Conservation (phyloP, 805 yeast genomes). For the Ogataea populi-albae region DNA sequence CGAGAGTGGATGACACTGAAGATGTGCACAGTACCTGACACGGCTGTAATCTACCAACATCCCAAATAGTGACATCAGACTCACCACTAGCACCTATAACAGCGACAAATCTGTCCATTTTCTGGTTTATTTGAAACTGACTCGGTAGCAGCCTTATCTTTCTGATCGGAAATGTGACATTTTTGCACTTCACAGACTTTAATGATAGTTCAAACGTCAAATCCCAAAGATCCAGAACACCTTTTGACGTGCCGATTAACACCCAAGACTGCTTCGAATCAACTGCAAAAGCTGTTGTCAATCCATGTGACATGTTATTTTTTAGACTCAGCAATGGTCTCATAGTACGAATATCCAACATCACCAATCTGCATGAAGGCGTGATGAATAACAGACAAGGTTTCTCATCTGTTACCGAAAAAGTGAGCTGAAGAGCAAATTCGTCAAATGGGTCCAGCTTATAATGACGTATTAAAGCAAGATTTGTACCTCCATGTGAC, state of each 20-base stretch:
- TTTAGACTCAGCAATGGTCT: conserved; percentile 38
- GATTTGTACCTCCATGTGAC: conserved; percentile 19
- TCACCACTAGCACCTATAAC: conserved; percentile 66
- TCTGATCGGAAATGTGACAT: conserved; percentile 42
- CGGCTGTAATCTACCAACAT: conserved; percentile 62
- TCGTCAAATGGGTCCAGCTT: conserved; percentile 35
- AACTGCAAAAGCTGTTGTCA: conserved; percentile 56
- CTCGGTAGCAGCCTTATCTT: conserved; percentile 44
- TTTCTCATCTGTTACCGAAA: conserved; percentile 38
- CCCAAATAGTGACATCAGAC: conserved; percentile 70
- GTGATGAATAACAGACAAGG: conserved; percentile 52
- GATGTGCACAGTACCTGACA: conserved; percentile 28
- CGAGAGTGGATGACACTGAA: conserved; percentile 24
- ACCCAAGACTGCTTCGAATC: conserved; percentile 59
- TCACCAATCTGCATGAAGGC: conserved; percentile 47
- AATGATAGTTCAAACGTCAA: conserved; percentile 60
- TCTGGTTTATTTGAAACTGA: conserved; percentile 32
- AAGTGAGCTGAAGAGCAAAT: conserved; percentile 43
- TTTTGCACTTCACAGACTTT: conserved; percentile 58
- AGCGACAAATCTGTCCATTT: conserved; percentile 45
- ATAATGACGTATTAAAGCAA: conserved; percentile 38
- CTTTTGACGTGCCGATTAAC: conserved; percentile 70
- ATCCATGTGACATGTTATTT: conserved; percentile 64
- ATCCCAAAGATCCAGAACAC: conserved; percentile 81
- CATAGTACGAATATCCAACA: conserved; percentile 60